Conservation (phyloP, 2,329 filamentous ascomycete genomes). For the Fusarium continuum region DNA sequence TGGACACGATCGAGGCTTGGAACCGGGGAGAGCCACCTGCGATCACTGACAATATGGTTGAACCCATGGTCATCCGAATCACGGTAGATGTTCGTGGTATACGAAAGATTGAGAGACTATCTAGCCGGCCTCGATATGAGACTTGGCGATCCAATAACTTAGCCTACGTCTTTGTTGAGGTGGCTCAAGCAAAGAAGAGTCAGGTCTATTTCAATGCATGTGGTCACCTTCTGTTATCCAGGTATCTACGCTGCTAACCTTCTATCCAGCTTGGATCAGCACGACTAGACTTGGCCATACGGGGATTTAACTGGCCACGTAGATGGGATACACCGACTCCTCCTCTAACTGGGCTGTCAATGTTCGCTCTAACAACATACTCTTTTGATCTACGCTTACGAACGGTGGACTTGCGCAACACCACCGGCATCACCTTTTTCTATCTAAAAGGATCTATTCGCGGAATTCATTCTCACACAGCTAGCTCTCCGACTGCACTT, state of each 20-base stretch:
- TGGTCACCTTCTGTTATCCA: neutral
- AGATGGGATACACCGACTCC: neutral
- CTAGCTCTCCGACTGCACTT: neutral
- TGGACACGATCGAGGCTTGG: neutral
- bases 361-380: too few species aligned
- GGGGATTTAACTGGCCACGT: too few species aligned
- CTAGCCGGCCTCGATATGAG: too few species aligned
- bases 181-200: too few species aligned
- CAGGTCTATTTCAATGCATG: neutral
- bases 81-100: neutral
- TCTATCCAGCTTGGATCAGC: neutral
- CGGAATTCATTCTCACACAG: neutral
- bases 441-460: neutral
- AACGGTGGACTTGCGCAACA: neutral
- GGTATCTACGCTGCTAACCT: neutral
- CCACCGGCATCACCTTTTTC: neutral
- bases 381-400: neutral
- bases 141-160: too few species aligned
- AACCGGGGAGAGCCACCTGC: neutral
- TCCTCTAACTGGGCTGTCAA: neutral
- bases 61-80: neutral
- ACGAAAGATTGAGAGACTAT: neutral
- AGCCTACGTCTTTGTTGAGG: too few species aligned
- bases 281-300: neutral
- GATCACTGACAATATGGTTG: too few species aligned